Base-by-base conservation (phyloP, 768 basidiomycete genomes). In the Kockovaella imperatae region DNA sequence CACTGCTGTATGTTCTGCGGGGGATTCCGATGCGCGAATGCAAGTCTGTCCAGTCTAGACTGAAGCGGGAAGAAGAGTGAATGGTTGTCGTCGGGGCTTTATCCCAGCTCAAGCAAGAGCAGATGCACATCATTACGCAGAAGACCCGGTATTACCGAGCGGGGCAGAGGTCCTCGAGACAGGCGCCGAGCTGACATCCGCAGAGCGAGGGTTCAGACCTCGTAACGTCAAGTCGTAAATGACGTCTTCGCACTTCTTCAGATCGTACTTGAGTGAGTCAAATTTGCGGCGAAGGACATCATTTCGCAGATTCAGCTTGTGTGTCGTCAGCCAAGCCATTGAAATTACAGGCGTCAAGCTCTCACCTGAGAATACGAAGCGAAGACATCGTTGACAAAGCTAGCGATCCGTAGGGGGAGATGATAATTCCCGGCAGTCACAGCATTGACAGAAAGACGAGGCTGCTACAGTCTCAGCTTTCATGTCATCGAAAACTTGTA, bases 321-420 rank as follows among this genome's bases (percentile, higher is more conserved):
- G 2, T 24, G 15, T 17, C 18, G 35, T 57, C 43, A 46, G 53
- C 32, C 35, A 17, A 17, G 43, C 24, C 18, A 23, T 25, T 15
- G 24, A 10, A 14, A 13, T 29, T 14, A 21, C 4, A 31, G 2
- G 14, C 28, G 24, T n/a, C 41, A n/a, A 34, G 31, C 8, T 42
- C 64, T 39, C 38, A 69, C 60, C 15, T 68, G 46, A n/a, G 67
- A 68, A 58, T 69, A 70, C 7, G 62, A 67, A 4, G 70, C 71
- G 45, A 73, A 72, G 15, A 75, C 62, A 48, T 75, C 74, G 29
- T 72, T 74, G 45, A 72, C 70, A 50, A 75, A 75, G n/a, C 54
- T 53, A 8, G 73, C 68, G 52, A 74, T 74, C 25, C 60, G 62
- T 1, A 72, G 60, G 4, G 73, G 72, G 1, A 72, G 56, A 5